Percentiles rank a stretch among this genome's conserved stretches.
These are phyloP conservation scores for Cutaneotrichosporon sp. DNA, from an alignment of 1,284 basidiomycete genomes.

Conservation along the genomic window DNA sequence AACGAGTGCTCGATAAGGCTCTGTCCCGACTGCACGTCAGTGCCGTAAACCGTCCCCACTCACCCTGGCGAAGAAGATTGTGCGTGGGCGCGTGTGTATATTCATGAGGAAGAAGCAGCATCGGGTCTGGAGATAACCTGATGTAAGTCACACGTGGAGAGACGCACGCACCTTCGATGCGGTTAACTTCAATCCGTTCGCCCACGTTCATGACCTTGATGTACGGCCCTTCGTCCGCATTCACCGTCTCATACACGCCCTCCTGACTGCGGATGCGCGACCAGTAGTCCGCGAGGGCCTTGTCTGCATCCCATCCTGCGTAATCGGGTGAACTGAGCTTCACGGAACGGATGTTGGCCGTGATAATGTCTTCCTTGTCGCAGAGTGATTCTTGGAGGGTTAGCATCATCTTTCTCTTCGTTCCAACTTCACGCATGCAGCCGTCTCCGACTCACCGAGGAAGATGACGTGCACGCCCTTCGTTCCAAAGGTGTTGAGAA, in stretches of 20 bases:
- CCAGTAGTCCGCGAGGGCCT: slow-evolving; percentile 88
- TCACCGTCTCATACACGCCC: slow-evolving; percentile 65
- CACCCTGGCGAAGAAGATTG: slow-evolving; percentile 88
- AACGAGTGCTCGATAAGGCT: slow-evolving; percentile 97
- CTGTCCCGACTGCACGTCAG: slow-evolving; percentile 89
- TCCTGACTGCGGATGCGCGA: slow-evolving; percentile 83
- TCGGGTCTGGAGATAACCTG: slow-evolving; percentile 68
- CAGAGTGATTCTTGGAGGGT: slow-evolving; percentile 79
- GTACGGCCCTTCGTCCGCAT: slow-evolving; percentile 68
- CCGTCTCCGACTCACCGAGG: slow-evolving; percentile 61
- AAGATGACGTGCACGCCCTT: slow-evolving; percentile 85
- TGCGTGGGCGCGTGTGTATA: slow-evolving; percentile 85
- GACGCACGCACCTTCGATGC: no score
- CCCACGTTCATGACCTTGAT: slow-evolving; percentile 97
- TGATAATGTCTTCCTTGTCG: slow-evolving; percentile 85
- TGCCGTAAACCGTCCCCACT: no score
- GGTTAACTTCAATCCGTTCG: slow-evolving; percentile 86
- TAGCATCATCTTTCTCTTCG: no score
- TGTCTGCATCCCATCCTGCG: slow-evolving; percentile 83
- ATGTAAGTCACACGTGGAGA: no score
- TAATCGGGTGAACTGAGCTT: slow-evolving; percentile 99
- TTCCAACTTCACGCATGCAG: no score
- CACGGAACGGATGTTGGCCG: slow-evolving; percentile 89
- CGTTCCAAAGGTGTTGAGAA: slow-evolving; percentile 79
- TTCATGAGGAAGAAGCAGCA: slow-evolving; percentile 81